Evolutionary conservation across 1,139 yeast genomes (phyloP).

Genomic region (Insectozyma bohioensis): DNA sequence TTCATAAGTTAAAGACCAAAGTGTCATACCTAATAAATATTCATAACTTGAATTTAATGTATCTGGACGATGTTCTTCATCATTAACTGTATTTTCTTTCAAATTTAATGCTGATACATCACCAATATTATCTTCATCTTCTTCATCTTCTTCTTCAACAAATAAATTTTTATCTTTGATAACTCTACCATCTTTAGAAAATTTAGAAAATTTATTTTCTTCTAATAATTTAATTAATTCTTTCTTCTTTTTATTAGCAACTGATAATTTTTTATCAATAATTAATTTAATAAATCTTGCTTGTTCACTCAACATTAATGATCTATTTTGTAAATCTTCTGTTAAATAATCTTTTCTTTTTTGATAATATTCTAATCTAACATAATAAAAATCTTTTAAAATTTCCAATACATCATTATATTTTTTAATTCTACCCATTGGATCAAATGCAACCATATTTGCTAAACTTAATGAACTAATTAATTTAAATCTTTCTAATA

Average conservation of each 20-base stretch:
- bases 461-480: conserved; percentile 65
- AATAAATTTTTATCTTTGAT: conserved; percentile 20
- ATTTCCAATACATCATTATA: conserved; percentile 78
- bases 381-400: conserved; percentile 77
- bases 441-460: conserved; percentile 96
- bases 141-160: conserved; percentile 25
- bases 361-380: conserved; percentile 87
- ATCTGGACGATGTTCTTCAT: conserved; percentile 37
- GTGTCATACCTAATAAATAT: conserved; percentile 81
- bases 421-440: conserved; percentile 84
- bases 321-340: conserved; percentile 66
- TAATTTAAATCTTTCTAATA: conserved; percentile 81
- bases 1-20: conserved; percentile 91
- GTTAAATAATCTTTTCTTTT: conserved; percentile 83
- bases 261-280: conserved; percentile 67
- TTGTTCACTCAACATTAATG: conserved; percentile 74
- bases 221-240: conserved; percentile 64
- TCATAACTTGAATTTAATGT: conserved; percentile 61
- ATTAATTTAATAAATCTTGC: conserved; percentile 92
- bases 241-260: conserved; percentile 73
- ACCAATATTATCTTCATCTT: conserved; percentile 36
- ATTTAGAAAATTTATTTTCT: conserved; percentile 68
- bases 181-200: conserved; percentile 68
- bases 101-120: conserved; percentile 35
- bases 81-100: conserved; percentile 24